Conservation (phyloP, 1,284 basidiomycete species). For the Cryptococcus deneoformans region DNA sequence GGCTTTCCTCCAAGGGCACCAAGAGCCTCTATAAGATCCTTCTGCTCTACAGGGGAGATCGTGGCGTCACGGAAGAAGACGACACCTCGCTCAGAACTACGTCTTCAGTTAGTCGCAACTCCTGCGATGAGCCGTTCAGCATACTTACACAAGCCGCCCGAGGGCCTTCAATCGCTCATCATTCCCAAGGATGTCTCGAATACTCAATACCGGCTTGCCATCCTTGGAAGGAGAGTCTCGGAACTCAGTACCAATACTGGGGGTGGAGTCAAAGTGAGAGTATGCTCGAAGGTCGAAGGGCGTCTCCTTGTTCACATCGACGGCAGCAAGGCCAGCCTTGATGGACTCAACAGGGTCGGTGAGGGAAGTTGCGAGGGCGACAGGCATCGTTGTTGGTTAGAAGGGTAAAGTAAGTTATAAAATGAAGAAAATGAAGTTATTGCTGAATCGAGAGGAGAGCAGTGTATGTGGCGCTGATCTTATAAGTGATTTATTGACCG, state of each 20-base stretch:
- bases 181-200: conserved; percentile 29
- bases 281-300: conserved; percentile 12
- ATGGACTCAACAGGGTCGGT: conserved; percentile 11
- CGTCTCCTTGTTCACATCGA: background rate
- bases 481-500: no score
- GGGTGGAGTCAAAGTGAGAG: conserved; percentile 37
- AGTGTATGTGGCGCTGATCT: no score
- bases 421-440: no score
- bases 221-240: conserved; percentile 14
- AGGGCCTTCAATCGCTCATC: conserved; percentile 29
- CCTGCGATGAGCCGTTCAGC: background rate
- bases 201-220: conserved; percentile 23
- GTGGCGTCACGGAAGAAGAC: conserved; percentile 62
- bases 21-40: conserved; percentile 53
- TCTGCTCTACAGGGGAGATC: conserved; percentile 51
- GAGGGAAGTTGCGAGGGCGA: conserved; percentile 8
- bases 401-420: no score
- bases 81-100: conserved; percentile 61
- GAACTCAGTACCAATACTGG: conserved; percentile 48
- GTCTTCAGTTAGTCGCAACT: background rate
- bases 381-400: conserved; percentile 4
- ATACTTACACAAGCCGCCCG: conserved; percentile 30
- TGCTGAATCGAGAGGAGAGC: no score
- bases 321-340: conserved; percentile 10
- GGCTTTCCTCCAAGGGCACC: conserved; percentile 62